Base-by-base conservation (phyloP, 208 protist genomes). In the Acanthamoeba culbertsoni region DNA sequence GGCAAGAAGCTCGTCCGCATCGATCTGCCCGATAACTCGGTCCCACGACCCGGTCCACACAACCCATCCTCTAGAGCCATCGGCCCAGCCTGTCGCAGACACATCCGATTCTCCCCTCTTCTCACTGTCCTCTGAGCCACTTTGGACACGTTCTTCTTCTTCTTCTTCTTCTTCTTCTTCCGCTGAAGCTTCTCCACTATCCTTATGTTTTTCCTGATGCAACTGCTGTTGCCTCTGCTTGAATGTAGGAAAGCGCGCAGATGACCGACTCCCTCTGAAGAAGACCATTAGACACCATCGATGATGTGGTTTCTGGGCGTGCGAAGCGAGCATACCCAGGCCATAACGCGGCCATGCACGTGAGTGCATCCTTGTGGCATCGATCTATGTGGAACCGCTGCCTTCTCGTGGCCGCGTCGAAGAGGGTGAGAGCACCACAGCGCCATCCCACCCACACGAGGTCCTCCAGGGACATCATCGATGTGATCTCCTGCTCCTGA, bases 11-110 rank as follows among this genome's bases (percentile, higher is more conserved):
- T 51, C 26, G 20, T 84, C 73, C 6, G 55, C 73, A n/a, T 40
- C 31, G 43, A 84, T 16, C 23, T 55, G 23, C 43, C 45, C 43
- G 43, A 84, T 43, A 5, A n/a, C 45, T n/a, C 73, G 73, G 37
- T 84, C 73, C 73, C 73, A 84, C 45, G 73, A 53, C 7, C 73
- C 73, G 7, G 73, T 84, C 73, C 73, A 84, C 43, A 84, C n/a
- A 6, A 57, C 26, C n/a, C n/a, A n/a, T 37, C 40, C 73, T 53
- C 45, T 68, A n/a, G 28, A 10, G 7, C 59, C 16, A 68, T n/a
- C 7, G 7, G 28, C 8, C 59, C 7, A 33, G 16, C 31, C 16
- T 6, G 59, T 68, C 59, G 59, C 59, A 33, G 7, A 33, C 23
- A 28, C 45, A 35, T 43, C 40, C 2, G 62, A 12, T 20, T 6